Evolutionary conservation across 2,329 filamentous ascomycete genomes (phyloP).

Genomic region (Chaetomiaceae sp.): DNA sequence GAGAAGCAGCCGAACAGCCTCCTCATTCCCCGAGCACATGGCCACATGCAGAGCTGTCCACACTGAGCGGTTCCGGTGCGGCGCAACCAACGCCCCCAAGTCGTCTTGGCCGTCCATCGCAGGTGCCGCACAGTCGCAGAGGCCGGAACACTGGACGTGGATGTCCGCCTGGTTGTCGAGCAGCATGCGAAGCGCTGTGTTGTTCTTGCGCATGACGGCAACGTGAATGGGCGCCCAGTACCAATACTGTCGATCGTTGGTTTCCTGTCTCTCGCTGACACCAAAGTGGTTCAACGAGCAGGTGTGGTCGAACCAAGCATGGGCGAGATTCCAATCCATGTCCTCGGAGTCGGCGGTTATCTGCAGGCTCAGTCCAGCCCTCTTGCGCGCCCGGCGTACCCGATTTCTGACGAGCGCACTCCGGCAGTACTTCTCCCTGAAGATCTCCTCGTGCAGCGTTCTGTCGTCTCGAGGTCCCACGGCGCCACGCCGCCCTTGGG

Average conservation of each 20-base stretch:
- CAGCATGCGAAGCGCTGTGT: not conserved
- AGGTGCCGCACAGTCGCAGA: not conserved
- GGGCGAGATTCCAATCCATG: not conserved
- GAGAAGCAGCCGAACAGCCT: not conserved
- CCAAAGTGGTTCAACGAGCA: not conserved
- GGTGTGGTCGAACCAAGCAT: not conserved
- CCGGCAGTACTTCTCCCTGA: conserved; percentile 2
- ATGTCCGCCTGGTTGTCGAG: conserved; percentile 1
- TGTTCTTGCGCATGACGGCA: not conserved
- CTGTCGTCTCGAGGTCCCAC: not conserved
- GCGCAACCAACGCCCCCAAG: not conserved
- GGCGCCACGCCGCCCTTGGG: not conserved
- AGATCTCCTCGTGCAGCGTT: not conserved
- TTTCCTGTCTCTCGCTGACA: not conserved
- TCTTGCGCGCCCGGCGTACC: not conserved
- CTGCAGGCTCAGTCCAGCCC: not conserved
- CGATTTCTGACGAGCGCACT: not conserved
- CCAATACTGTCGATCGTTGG: not conserved
- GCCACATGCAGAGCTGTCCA: conserved; percentile 9
- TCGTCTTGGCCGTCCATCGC: not conserved
- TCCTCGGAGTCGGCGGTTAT: not conserved
- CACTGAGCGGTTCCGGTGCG: not conserved
- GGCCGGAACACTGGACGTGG: not conserved
- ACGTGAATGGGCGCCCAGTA: conserved; percentile 4
- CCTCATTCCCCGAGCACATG: not conserved